Conservation (phyloP, 2,329 filamentous ascomycete species). For the Dactylellina sp. region DNA sequence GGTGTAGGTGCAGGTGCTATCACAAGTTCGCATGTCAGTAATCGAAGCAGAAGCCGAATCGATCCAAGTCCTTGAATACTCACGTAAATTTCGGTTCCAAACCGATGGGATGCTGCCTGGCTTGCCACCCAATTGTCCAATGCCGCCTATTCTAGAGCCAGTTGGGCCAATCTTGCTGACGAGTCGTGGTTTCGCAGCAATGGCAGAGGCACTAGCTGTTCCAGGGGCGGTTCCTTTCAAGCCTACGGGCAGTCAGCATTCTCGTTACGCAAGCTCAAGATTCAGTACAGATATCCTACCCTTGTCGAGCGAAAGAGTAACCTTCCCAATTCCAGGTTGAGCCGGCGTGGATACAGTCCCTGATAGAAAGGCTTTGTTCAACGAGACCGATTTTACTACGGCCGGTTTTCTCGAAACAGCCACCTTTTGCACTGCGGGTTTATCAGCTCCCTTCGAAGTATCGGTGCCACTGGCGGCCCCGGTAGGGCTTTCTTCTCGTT, state of each 20-base stretch:
- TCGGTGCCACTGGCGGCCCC: conserved; percentile 63
- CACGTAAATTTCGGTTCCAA: conserved; percentile 91
- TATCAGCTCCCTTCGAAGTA: conserved; percentile 63
- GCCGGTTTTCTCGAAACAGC: conserved; percentile 73
- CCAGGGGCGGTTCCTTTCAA: conserved; percentile 39
- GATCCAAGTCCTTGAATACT: conserved; percentile 62
- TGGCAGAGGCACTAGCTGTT: conserved; percentile 16
- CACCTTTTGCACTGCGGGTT: conserved; percentile 57
- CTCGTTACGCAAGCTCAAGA: neutral
- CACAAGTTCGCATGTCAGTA: conserved; percentile 7
- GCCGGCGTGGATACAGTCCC: conserved; percentile 71
- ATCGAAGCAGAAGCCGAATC: neutral
- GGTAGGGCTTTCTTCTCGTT: conserved; percentile 57
- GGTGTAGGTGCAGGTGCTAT: conserved; percentile 74
- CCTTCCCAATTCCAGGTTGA: conserved; percentile 65
- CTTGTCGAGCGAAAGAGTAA: conserved; percentile 66
- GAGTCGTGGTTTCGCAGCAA: conserved; percentile 59
- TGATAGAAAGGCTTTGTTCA: conserved; percentile 85
- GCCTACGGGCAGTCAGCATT: conserved; percentile 39
- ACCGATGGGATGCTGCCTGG: conserved; percentile 63
- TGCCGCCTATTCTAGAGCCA: conserved; percentile 54
- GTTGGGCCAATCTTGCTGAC: conserved; percentile 58
- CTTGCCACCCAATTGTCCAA: conserved; percentile 55
- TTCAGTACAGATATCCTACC: conserved; percentile 60
- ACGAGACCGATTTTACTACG: conserved; percentile 85